Percentiles rank a stretch among this genome's conserved stretches.
Conservation (phyloP, 1,284 basidiomycete species). For the Sporisorium iseilematis-ciliati region DNA sequence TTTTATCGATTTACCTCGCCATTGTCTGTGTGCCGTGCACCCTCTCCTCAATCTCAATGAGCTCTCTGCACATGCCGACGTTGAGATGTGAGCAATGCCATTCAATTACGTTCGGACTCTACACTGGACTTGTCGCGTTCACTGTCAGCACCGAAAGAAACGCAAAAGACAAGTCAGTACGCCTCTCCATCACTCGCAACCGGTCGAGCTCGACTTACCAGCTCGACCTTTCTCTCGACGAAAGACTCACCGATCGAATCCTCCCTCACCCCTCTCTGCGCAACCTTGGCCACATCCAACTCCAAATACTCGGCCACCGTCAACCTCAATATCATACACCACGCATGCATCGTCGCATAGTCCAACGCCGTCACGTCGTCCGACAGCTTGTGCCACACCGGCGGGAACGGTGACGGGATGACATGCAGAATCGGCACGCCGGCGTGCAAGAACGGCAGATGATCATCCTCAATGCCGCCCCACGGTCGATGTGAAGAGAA, state of each 20-base stretch:
- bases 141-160: conserved; percentile 5
- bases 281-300: conserved; percentile 70
- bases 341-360: conserved; percentile 80
- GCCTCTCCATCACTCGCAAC: not conserved
- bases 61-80: not conserved
- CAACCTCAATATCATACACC: conserved; percentile 88
- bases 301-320: conserved; percentile 91
- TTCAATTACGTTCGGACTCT: not conserved
- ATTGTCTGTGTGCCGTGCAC: not conserved
- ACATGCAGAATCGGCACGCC: conserved; percentile 93
- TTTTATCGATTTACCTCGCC: not conserved
- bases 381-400: conserved; percentile 90
- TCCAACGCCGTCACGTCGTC: conserved; percentile 90
- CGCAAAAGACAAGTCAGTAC: not conserved
- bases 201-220: conserved; percentile 48
- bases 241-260: conserved; percentile 15
- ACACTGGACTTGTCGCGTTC: conserved; percentile 4
- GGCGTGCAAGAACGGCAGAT: conserved; percentile 84
- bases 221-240: conserved; percentile 24
- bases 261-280: not conserved
- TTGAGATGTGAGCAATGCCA: not conserved
- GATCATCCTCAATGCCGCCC: conserved; percentile 91
- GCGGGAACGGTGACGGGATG: conserved; percentile 89
- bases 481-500: conserved; percentile 62
- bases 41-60: not conserved